These are phyloP conservation scores for Acacia crassicarpa DNA, from an alignment of 306 rosid genomes.

Conservation along the genomic window DNA sequence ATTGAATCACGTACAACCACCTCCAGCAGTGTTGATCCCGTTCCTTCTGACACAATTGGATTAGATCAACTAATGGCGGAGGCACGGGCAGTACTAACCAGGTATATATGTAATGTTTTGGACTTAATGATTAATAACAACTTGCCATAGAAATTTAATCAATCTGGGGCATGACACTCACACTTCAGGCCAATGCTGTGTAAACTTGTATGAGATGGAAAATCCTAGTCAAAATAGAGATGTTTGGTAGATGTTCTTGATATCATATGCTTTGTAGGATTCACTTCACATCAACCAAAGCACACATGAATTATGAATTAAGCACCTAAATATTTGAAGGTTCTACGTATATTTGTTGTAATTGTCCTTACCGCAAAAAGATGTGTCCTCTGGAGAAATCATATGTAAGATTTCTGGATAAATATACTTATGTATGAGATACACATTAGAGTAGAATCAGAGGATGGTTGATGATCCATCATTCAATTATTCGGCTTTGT, in stretches of 20 bases:
- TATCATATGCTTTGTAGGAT: neutral
- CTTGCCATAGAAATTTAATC: slow-evolving; percentile 13
- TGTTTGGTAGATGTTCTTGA: neutral
- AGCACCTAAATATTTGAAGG: neutral
- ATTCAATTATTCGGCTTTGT: neutral
- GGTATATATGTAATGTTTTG: slow-evolving; percentile 49
- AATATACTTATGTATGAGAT: neutral
- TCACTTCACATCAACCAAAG: neutral
- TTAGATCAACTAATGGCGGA: slow-evolving; percentile 80
- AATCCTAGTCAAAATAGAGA: neutral
- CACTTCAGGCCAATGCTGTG: slow-evolving; percentile 1
- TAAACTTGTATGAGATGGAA: slow-evolving; percentile 17
- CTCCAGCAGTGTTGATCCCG: slow-evolving; percentile 36
- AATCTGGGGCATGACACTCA: neutral
- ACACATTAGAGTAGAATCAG: neutral
- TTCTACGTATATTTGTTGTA: neutral
- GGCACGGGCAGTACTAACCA: slow-evolving; percentile 70
- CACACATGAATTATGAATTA: neutral
- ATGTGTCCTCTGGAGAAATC: neutral
- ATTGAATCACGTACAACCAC: slow-evolving; percentile 36
- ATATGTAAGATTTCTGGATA: neutral
- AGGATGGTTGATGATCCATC: neutral
- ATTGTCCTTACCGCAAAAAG: neutral
- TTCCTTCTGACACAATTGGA: slow-evolving; percentile 50
- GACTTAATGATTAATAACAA: slow-evolving; percentile 7